Conservation (phyloP, 495 filamentous ascomycete species). For the Penicillium bovifimosum region DNA sequence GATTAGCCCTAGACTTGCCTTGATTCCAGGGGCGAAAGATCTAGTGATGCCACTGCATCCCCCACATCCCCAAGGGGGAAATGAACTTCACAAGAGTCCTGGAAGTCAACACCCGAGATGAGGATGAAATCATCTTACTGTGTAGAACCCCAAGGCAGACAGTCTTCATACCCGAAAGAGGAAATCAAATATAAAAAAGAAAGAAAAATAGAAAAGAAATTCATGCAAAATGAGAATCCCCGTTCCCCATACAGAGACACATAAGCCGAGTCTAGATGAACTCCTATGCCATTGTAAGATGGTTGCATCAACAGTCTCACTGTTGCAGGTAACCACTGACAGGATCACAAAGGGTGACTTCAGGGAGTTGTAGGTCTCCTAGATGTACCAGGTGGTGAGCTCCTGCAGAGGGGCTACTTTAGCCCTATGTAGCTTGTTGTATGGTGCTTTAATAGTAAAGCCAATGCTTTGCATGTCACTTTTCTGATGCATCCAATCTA, state of each 20-base stretch:
- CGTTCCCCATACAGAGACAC: background rate
- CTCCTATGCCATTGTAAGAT: slow-evolving; percentile 17
- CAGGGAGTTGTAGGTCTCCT: slow-evolving; percentile 17
- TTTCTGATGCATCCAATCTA: slow-evolving; percentile 24
- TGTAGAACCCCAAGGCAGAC: background rate
- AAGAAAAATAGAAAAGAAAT: slow-evolving; percentile 1
- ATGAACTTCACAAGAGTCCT: background rate
- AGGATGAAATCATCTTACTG: background rate
- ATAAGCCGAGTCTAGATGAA: slow-evolving; percentile 1
- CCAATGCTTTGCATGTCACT: background rate
- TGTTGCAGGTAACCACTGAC: slow-evolving; percentile 20
- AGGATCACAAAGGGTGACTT: slow-evolving; percentile 10
- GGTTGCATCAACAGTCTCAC: slow-evolving; percentile 14
- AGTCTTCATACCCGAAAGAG: too few relatives aligned
- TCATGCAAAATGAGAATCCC: too few relatives aligned
- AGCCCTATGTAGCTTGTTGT: background rate
- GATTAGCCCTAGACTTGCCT: background rate
- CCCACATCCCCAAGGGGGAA: slow-evolving; percentile 26
- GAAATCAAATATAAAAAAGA: background rate
- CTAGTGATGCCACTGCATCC: slow-evolving; percentile 19
- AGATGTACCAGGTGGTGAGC: slow-evolving; percentile 13
- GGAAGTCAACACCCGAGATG: background rate
- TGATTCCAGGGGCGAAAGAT: slow-evolving; percentile 17
- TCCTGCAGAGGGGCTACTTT: slow-evolving; percentile 21
- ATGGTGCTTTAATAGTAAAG: background rate